Evolutionary conservation across 495 filamentous ascomycete genomes (phyloP).

Genomic region (Rostrohypoxylon terebratum): DNA sequence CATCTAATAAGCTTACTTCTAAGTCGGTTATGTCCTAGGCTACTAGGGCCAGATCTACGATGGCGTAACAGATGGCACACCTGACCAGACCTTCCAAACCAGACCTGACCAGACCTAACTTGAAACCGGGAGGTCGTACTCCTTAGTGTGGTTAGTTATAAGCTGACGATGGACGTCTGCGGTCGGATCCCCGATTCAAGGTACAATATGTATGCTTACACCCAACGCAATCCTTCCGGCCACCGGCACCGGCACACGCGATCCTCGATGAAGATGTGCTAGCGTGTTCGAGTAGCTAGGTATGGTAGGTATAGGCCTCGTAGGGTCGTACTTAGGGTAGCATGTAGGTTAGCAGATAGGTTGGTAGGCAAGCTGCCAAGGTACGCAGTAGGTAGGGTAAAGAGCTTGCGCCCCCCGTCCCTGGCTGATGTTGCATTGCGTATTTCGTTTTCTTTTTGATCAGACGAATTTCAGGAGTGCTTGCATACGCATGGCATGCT

Average conservation of each 20-base stretch:
- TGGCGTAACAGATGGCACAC: conserved; percentile 39
- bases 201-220: conserved; percentile 5
- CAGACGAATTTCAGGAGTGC: conserved; percentile 47
- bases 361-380: not conserved
- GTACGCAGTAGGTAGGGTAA: conserved; percentile 5
- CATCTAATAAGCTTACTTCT: conserved; percentile 26
- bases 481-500: conserved; percentile 45
- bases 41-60: conserved; percentile 33
- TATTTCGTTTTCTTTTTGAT: conserved; percentile 23
- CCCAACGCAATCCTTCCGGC: conserved; percentile 30
- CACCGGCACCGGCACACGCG: conserved; percentile 19
- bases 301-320: not conserved
- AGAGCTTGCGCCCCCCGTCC: conserved; percentile 39
- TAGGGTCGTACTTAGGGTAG: not conserved
- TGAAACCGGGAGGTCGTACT: conserved; percentile 36
- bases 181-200: conserved; percentile 29
- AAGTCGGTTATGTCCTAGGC: conserved; percentile 6
- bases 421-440: conserved; percentile 44
- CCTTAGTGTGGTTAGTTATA: conserved; percentile 11
- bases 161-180: conserved; percentile 34
- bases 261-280: conserved; percentile 18
- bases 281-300: conserved; percentile 3
- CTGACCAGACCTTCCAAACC: conserved; percentile 17
- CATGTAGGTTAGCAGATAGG: conserved; percentile 9
- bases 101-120: conserved; percentile 10